phyloP scores from a whole-genome alignment of 2,329 filamentous ascomycete genomes.

The Cordyceps tenuipes region DNA sequence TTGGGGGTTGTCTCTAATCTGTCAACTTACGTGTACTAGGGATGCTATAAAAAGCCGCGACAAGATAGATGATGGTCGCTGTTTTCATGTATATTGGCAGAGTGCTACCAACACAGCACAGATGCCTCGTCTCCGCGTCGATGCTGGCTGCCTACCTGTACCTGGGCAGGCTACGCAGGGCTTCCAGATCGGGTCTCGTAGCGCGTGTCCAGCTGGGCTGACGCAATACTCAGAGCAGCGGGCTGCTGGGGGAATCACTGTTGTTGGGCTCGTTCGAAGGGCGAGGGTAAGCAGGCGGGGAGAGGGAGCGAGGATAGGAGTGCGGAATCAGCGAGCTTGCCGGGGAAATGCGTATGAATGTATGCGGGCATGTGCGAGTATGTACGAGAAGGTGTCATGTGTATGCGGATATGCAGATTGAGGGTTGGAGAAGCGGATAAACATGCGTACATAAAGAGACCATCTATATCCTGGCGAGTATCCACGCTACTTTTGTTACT shows the following conservation, averaged over 20 bases:
- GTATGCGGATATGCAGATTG: neutral
- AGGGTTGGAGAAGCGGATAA: neutral
- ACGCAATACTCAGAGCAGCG: neutral
- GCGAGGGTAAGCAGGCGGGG: neutral
- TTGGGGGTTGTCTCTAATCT: neutral
- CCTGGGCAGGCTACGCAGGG: neutral
- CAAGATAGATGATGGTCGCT: neutral
- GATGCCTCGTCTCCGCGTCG: neutral
- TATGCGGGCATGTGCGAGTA: neutral
- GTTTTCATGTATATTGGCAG: neutral
- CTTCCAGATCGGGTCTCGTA: slow-evolving; percentile 8
- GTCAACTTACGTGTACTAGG: neutral
- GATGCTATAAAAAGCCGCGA: neutral
- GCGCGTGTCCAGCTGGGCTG: slow-evolving; percentile 8
- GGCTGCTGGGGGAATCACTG: neutral
- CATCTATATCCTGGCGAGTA: neutral
- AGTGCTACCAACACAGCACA: neutral
- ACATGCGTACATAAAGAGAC: neutral
- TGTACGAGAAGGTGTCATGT: neutral
- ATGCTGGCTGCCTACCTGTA: neutral
- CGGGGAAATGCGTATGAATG: neutral
- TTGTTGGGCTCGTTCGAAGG: neutral
- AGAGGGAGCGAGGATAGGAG: neutral
- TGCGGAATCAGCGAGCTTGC: neutral
- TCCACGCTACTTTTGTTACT: neutral